Base-by-base conservation (phyloP, 495 filamentous ascomycete genomes). In the Neurospora sp. region DNA sequence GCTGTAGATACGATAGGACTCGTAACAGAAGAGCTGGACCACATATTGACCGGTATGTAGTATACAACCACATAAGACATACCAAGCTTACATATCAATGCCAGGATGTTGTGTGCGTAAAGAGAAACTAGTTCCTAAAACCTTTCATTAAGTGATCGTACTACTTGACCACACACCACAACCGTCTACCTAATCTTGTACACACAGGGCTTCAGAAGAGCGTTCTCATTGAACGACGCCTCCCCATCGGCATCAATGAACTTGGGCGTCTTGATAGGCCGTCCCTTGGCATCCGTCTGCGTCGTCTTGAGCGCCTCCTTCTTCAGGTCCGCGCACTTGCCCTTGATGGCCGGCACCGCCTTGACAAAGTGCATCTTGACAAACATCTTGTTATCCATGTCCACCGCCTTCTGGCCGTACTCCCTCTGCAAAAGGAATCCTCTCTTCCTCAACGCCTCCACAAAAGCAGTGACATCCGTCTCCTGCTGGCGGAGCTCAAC, bases 301-400 rank as follows among this genome's bases (percentile, higher is more conserved):
- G 71, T 69, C 39, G 16, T 73, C 71, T n/a, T 70, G 69, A 39
- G 44, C 27, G 38, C 69, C 35, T 62, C 41, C 60, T 35, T 27
- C 66, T 46, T 69, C n/a, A 42, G 2, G 54, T 78, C 82, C 35
- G 83, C 88, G 75, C 90, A 86, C 82, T 95, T 96, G 10, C 93
- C 92, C 81, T 87, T 90, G 14, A 86, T 82, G 4, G 92, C 91
- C 46, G 89, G 85, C 35, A 86, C 86, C 37, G 85, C 88, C 84
- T 98, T 98, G 72, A 96, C 85, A 84, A 99, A 98, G 76, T 89
- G 87, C 94, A 99, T 95, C 80, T 90, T 91, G 71, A 98, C 93
- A 87, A 99, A 99, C 96, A 99, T 99, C 84, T 93, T 97, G 83
- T 99, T 99, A 41, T 85, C 88, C 79, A 93, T 85, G 80, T 98